Evolutionary conservation across 2,329 filamentous ascomycete species (phyloP).

Genomic region (Trichophyton rubrum): DNA sequence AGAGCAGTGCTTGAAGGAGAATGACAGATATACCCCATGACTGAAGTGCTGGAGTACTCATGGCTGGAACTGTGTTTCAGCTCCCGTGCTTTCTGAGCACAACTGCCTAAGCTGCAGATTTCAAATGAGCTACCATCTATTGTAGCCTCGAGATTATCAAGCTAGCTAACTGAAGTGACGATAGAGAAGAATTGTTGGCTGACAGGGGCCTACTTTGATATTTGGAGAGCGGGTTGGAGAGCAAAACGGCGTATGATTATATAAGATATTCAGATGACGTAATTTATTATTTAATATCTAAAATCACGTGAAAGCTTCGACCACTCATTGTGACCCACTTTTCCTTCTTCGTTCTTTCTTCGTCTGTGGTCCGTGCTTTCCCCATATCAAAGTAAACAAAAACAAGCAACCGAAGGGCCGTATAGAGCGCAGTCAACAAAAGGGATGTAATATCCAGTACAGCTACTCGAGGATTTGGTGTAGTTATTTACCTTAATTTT

Average conservation of each 20-base stretch:
- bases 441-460: too few species aligned
- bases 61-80: constrained; percentile 10
- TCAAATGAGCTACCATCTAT: background rate
- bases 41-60: constrained; percentile 46
- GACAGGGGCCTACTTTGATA: background rate
- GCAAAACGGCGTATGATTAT: background rate
- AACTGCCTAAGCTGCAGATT: background rate
- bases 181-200: background rate
- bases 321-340: background rate
- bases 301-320: background rate
- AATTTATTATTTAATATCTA: background rate
- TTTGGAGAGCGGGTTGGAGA: background rate
- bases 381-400: background rate
- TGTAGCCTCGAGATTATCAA: background rate
- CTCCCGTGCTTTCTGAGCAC: background rate
- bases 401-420: too few species aligned
- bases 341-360: background rate
- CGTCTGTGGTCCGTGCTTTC: background rate
- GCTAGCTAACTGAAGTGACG: background rate
- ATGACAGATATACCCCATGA: constrained; percentile 45
- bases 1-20: background rate
- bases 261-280: background rate
- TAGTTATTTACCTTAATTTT: too few species aligned
- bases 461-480: too few species aligned
- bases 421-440: too few species aligned